A percentile compares a stretch with the other conserved stretches of the same genome.
Evolutionary conservation across 169 alveolate genomes (phyloP).

Genomic region (Plasmodium coatneyi): DNA sequence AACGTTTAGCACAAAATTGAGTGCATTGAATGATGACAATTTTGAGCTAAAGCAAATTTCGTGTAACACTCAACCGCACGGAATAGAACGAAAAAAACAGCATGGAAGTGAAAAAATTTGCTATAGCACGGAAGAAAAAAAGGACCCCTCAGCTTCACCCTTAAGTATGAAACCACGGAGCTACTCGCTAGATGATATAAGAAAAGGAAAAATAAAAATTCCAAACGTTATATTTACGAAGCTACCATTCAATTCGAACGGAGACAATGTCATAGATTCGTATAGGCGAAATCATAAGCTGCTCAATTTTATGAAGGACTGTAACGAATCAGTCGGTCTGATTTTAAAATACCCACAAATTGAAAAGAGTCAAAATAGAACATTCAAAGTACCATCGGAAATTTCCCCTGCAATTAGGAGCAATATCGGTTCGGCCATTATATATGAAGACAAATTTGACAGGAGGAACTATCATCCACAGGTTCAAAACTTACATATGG

Average conservation of each 20-base stretch:
- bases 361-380: not conserved
- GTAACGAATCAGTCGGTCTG: constrained; percentile 56
- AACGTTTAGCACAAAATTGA: not conserved
- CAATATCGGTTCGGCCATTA: constrained; percentile 58
- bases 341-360: constrained; percentile 72
- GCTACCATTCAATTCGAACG: constrained; percentile 29
- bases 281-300: constrained; percentile 61
- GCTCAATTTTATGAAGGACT: constrained; percentile 62
- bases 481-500: constrained; percentile 70
- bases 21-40: not conserved
- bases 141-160: not conserved
- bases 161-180: constrained; percentile 25
- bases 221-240: constrained; percentile 45
- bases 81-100: constrained; percentile 1
- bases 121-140: not conserved
- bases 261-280: constrained; percentile 54
- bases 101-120: not conserved
- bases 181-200: constrained; percentile 67
- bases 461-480: constrained; percentile 59
- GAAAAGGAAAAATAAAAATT: constrained; percentile 38
- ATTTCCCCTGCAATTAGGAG: constrained; percentile 19
- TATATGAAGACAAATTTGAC: constrained; percentile 70
- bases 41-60: not conserved
- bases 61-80: not conserved
- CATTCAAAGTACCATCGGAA: constrained; percentile 37